Conservation (phyloP, 1,284 basidiomycete species). For the Cryptococcus sp. region DNA sequence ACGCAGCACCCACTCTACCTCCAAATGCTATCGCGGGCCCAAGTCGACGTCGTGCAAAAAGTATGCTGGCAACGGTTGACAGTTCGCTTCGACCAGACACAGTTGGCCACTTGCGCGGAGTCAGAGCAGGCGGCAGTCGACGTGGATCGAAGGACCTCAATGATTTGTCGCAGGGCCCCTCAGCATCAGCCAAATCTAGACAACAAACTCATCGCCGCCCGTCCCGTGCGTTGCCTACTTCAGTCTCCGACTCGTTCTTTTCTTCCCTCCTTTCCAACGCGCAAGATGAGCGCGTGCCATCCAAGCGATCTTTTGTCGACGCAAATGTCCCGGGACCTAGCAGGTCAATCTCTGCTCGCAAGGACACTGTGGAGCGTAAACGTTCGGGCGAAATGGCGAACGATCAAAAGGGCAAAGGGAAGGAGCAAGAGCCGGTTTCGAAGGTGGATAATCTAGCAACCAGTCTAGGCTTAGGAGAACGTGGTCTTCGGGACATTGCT, state of each 20-base stretch:
- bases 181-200: too few relatives aligned
- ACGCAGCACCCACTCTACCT: background rate
- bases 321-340: background rate
- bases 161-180: background rate
- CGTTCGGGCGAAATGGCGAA: slow-evolving; percentile 18
- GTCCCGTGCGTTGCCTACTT: background rate
- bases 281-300: background rate
- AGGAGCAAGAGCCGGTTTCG: slow-evolving; percentile 19
- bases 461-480: slow-evolving; percentile 35
- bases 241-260: background rate
- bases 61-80: slow-evolving; percentile 14
- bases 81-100: background rate
- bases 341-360: slow-evolving; percentile 2
- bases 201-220: too few relatives aligned
- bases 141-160: slow-evolving; percentile 6
- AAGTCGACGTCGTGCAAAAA: slow-evolving; percentile 27
- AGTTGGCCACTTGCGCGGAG: slow-evolving; percentile 4
- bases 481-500: slow-evolving; percentile 21
- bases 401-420: slow-evolving; percentile 15
- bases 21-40: slow-evolving; percentile 2
- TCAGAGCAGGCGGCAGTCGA: slow-evolving; percentile 2
- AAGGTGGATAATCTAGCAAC: slow-evolving; percentile 25
- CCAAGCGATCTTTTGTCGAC: background rate
- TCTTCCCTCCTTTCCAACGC: background rate
- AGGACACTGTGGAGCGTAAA: slow-evolving; percentile 1